Conservation (phyloP, 495 filamentous ascomycete genomes). For the Hapsidospora chrysogenum region DNA sequence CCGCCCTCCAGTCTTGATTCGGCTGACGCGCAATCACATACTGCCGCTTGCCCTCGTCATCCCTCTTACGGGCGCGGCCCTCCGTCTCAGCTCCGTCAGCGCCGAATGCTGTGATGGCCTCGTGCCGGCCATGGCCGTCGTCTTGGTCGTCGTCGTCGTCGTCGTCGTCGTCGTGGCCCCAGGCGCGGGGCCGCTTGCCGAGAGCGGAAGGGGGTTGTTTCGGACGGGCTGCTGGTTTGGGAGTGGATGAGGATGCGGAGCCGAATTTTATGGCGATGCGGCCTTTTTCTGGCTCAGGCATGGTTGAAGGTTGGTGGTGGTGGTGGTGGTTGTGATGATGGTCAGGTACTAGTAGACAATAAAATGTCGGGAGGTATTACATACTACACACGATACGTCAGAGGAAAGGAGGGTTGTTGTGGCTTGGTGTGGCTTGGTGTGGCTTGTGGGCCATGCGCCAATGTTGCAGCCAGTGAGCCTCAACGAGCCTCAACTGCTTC, state of each 20-base stretch:
- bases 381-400: no score
- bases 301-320: no score
- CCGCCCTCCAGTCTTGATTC: constrained; percentile 60
- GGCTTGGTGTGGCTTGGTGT: no score
- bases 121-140: constrained; percentile 9
- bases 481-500: no score
- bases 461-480: no score
- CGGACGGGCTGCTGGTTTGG: constrained; percentile 6
- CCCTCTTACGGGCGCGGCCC: not conserved
- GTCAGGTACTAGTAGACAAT: no score
- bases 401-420: no score
- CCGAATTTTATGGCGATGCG: constrained; percentile 20
- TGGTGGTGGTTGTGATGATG: no score
- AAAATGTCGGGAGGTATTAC: no score
- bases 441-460: no score
- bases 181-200: constrained; percentile 16
- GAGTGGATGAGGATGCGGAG: constrained; percentile 6
- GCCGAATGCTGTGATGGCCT: constrained; percentile 20
- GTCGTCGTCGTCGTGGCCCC: constrained; percentile 9
- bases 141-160: constrained; percentile 14
- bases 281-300: constrained; percentile 10
- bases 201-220: constrained; percentile 10
- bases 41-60: constrained; percentile 5
- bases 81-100: constrained; percentile 10
- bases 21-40: constrained; percentile 48